Evolutionary conservation across 345 rosid genomes (phyloP).

Genomic region (Aethionema arabicum): DNA sequence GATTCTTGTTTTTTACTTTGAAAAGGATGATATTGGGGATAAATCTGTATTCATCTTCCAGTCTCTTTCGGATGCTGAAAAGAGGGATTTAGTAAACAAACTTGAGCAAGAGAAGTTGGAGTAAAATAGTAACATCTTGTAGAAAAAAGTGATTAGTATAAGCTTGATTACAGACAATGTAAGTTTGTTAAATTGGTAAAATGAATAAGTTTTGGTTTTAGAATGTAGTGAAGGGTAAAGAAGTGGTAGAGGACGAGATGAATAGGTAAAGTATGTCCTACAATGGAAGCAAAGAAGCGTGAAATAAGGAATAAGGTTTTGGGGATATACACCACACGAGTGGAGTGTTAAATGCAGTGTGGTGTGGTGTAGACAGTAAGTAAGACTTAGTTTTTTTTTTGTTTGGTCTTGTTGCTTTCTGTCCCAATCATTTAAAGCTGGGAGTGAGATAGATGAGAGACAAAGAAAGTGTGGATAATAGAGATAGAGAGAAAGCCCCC

Average conservation of each 20-base stretch:
- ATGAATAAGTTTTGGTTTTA: too few species aligned
- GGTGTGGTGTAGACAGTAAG: neutral
- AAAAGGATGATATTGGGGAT: slow-evolving; percentile 96
- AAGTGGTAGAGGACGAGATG: too few species aligned
- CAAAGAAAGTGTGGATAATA: slow-evolving; percentile 18
- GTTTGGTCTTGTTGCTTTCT: slow-evolving; percentile 33
- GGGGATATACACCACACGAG: slow-evolving; percentile 43
- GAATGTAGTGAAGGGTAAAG: too few species aligned
- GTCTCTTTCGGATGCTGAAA: slow-evolving; percentile 68
- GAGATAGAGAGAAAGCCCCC: slow-evolving; percentile 22
- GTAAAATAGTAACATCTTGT: neutral
- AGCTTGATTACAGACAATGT: too few species aligned
- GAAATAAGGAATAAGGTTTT: slow-evolving; percentile 30
- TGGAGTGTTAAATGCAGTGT: slow-evolving; percentile 38
- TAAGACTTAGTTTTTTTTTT: slow-evolving; percentile 23
- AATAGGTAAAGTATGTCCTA: too few species aligned
- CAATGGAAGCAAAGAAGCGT: slow-evolving; percentile 22
- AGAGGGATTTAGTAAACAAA: slow-evolving; percentile 61
- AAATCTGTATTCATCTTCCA: slow-evolving; percentile 90
- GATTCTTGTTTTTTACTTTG: slow-evolving; percentile 18
- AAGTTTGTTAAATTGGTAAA: too few species aligned
- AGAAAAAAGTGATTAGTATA: too few species aligned
- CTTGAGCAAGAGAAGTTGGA: slow-evolving; percentile 56
- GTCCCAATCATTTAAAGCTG: slow-evolving; percentile 24
- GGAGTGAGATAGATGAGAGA: neutral